Conservation (phyloP, 192 early-diverging fungal species). For the Glomus cerebriforme region DNA sequence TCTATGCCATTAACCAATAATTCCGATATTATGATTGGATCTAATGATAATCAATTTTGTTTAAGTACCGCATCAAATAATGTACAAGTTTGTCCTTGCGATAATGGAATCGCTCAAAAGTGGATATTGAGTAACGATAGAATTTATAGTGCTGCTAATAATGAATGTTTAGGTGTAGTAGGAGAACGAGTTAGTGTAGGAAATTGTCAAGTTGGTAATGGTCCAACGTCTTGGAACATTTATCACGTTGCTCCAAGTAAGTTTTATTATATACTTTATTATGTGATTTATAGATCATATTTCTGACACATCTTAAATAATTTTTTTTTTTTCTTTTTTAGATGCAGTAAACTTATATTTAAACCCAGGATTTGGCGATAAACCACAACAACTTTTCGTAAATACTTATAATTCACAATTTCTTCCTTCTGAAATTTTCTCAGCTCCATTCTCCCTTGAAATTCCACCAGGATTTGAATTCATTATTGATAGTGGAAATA, state of each 20-base stretch:
- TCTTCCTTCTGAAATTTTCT: constrained; percentile 20
- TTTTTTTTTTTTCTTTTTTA: constrained; percentile 1
- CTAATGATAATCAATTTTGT: constrained; percentile 18
- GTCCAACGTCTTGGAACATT: constrained; percentile 6
- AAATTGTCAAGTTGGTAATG: background rate
- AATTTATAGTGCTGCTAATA: background rate
- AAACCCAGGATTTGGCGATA: background rate
- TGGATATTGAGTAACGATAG: constrained; percentile 14
- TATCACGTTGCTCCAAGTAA: constrained; percentile 26
- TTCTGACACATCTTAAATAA: too few relatives aligned
- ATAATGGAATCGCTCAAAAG: background rate
- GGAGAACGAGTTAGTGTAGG: background rate
- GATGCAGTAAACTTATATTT: constrained; percentile 21
- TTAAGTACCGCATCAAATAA: constrained; percentile 1
- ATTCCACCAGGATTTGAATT: constrained; percentile 32
- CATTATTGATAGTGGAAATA: constrained; percentile 1
- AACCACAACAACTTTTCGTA: background rate
- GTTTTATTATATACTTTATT: background rate
- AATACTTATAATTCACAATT: constrained; percentile 8
- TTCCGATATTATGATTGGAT: constrained; percentile 6
- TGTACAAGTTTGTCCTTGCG: constrained; percentile 25
- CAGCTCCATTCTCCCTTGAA: constrained; percentile 22
- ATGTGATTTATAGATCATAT: background rate
- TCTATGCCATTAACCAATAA: background rate
- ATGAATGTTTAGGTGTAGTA: constrained; percentile 1